phyloP scores from a whole-genome alignment of 2,329 filamentous ascomycete species.

The Seiridium cupressi region DNA sequence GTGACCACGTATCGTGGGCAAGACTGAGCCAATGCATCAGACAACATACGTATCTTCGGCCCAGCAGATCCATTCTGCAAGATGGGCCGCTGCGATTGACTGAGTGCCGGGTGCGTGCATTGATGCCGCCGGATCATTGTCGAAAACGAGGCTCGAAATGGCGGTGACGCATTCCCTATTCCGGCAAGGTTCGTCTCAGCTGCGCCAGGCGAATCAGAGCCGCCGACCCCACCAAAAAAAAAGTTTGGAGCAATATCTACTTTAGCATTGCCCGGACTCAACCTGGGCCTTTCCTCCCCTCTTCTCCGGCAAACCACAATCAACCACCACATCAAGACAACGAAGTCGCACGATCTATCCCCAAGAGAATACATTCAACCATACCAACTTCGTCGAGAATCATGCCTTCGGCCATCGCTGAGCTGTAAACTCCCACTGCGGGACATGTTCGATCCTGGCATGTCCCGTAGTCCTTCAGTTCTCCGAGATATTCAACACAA shows the following conservation, averaged over 20 bases:
- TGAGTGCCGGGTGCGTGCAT: too few species aligned
- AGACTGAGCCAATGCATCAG: too few species aligned
- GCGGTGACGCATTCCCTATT: slow-evolving; percentile 11
- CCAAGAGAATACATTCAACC: slow-evolving; percentile 25
- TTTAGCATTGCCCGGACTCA: slow-evolving; percentile 24
- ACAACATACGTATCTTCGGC: too few species aligned
- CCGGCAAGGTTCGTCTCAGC: slow-evolving; percentile 8
- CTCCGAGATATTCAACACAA: slow-evolving; percentile 69
- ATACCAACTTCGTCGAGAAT: slow-evolving; percentile 66
- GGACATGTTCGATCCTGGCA: slow-evolving; percentile 52
- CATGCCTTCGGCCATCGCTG: slow-evolving; percentile 78
- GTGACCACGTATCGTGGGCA: too few species aligned
- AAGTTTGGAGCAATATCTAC: slow-evolving; percentile 19
- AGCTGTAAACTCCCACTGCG: slow-evolving; percentile 91
- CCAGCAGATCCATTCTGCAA: too few species aligned
- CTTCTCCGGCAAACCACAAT: slow-evolving; percentile 31
- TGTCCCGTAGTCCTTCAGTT: slow-evolving; percentile 84
- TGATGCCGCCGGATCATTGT: not conserved
- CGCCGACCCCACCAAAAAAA: slow-evolving; percentile 23
- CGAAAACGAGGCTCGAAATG: slow-evolving; percentile 6
- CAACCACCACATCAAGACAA: slow-evolving; percentile 51
- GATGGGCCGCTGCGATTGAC: too few species aligned
- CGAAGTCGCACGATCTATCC: slow-evolving; percentile 57
- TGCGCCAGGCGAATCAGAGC: slow-evolving; percentile 21
- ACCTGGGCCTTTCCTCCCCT: slow-evolving; percentile 23